Base-by-base conservation (phyloP, 345 rosid genomes). In the Chamaenerion angustifolium region DNA sequence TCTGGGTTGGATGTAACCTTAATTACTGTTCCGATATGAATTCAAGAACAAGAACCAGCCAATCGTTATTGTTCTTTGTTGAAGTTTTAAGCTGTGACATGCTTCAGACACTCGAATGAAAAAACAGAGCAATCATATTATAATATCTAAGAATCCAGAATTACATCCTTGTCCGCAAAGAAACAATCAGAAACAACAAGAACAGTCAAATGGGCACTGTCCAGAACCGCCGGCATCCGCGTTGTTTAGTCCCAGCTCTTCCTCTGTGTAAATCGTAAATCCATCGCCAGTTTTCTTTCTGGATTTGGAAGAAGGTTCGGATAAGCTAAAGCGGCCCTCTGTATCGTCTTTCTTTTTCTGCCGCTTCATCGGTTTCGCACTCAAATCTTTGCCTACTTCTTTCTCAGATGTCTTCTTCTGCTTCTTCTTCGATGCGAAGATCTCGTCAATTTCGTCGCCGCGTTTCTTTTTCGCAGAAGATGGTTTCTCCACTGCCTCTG, bases 151-250 rank as follows among this genome's bases (percentile, higher is more conserved):
- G 37, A 31, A 31, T 31, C 5, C 37, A 31, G 37, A 31, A 31
- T 31, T 31, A 31, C 37, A 31, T 31, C 5, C 6, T 31, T 7
- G 37, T 5, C 37, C 37, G 8, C 6, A 10, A 15, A 43, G 46
- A 43, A 15, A 5, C n/a, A 12, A 23, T 76, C 74, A 83, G 64
- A 81, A 78, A 64, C 96, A 88, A 70, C 96, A 84, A 27, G 75
- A 62, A 67, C 96, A 84, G 54, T 86, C 88, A 66, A 86, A 90
- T 15, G 98, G 98, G 55, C 95, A 90, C 55, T 79, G 87, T 4
- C 58, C 70, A 4, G 94, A 77, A 43, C 48, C 54, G 57, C 98
- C 92, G 54, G 75, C 77, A 21, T 78, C 68, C 12, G 70, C 41
- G 13, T 59, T 77, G 40, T 52, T 69, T 21, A 90, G 42, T 64